These are phyloP conservation scores for Thymus quinquecostatus DNA, from an alignment of 257 asterid genomes.

Conservation along the genomic window DNA sequence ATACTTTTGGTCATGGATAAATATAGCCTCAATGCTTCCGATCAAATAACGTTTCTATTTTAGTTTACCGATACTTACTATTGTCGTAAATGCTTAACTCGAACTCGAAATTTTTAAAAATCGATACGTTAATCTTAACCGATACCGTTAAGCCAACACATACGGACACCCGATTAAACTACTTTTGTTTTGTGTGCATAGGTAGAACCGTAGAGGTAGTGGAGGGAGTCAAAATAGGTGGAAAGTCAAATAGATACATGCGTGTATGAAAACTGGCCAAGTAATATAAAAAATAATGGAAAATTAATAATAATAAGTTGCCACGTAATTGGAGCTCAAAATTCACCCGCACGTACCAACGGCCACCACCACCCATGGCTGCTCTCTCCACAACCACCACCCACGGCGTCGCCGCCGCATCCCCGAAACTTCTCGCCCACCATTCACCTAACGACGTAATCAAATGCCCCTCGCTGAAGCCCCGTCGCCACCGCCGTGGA, in stretches of 20 bases:
- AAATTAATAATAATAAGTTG: background rate
- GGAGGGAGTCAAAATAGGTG: background rate
- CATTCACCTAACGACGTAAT: slow-evolving; percentile 5
- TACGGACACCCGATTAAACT: too few relatives aligned
- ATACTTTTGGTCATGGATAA: too few relatives aligned
- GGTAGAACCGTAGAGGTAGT: too few relatives aligned
- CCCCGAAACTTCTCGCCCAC: background rate
- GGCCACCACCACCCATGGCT: slow-evolving; percentile 47
- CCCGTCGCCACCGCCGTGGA: slow-evolving; percentile 18
- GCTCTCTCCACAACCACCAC: slow-evolving; percentile 44
- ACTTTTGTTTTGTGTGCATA: too few relatives aligned
- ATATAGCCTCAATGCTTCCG: background rate
- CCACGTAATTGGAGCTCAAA: background rate
- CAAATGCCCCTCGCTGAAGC: slow-evolving; percentile 25
- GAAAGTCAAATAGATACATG: background rate
- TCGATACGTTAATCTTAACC: too few relatives aligned
- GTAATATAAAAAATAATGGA: background rate
- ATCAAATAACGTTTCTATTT: background rate
- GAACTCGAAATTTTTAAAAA: too few relatives aligned
- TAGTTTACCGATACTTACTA: background rate
- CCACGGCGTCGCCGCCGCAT: slow-evolving; percentile 33
- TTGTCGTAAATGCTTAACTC: too few relatives aligned
- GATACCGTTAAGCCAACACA: too few relatives aligned
- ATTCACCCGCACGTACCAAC: slow-evolving; percentile 12
- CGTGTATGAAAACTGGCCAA: background rate